Evolutionary conservation across 2,329 filamentous ascomycete species (phyloP).

Genomic region (Phialocephala subalpina): DNA sequence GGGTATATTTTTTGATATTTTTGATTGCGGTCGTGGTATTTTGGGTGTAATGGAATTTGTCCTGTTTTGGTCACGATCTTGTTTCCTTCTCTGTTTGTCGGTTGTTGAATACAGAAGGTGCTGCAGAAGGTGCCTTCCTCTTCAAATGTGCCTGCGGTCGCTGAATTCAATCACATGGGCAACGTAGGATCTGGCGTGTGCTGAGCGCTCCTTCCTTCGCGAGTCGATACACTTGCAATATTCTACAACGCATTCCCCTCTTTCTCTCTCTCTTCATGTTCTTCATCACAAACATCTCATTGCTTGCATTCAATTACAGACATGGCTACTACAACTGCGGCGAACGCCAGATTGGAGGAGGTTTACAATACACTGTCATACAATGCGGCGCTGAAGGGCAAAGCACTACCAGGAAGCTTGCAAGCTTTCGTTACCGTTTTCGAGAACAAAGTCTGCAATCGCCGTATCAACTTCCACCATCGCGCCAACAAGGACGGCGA

Average conservation of each 20-base stretch:
- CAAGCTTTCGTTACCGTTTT: not conserved
- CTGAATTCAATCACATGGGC: no score
- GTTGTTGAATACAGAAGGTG: not conserved
- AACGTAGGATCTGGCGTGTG: no score
- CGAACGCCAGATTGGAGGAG: no score
- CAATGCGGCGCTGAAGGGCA: no score
- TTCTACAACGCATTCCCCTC: no score
- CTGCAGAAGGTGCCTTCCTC: not conserved
- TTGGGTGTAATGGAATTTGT: not conserved
- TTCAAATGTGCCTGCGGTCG: not conserved
- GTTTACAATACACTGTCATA: no score
- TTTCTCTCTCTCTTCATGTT: no score
- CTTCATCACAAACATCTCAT: no score
- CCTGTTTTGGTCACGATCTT: not conserved
- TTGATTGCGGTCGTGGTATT: not conserved
- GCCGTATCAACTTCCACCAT: not conserved
- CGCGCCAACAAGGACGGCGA: not conserved
- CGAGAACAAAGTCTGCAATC: not conserved
- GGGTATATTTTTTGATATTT: not conserved
- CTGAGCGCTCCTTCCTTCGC: not conserved
- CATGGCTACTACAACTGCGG: no score
- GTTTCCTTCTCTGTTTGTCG: not conserved
- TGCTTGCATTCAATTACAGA: no score
- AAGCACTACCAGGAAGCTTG: no score
- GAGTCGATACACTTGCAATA: no score